Evolutionary conservation across 2,329 filamentous ascomycete species (phyloP), one percentile per base, ranked within the genome.

Genomic region (Verticillium dahliae): DNA sequence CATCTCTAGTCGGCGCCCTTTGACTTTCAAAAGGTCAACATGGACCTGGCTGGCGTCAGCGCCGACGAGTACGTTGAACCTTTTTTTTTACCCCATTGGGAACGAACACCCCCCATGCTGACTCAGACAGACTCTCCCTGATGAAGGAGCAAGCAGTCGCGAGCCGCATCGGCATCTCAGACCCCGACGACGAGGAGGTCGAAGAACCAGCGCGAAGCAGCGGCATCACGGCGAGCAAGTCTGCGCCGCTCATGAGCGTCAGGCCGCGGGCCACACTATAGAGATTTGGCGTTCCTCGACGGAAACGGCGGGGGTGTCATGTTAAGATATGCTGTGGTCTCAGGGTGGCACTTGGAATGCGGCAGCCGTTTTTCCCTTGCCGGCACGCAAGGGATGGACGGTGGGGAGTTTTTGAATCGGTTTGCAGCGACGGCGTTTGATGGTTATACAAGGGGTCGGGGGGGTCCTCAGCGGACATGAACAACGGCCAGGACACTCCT

Each of bases 11-110:
- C 83, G 58, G 79, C 79, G 10, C 85, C 85, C 0, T 87, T 84
- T 72, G 78, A 86, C 70, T 81, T 86, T 68, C 81, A 82, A 69
- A 80, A 79, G 62, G 82, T 85, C 68, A 73, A 77, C n/a, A 75
- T 81, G 50, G 73, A 72, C 54, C 73, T 87, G 14, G 82, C 83
- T 2, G 85, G 84, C 45, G 75, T 86, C 52, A 81, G 81, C 56
- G 78, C 84, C 65, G 82, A 86, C 66, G 83, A 88, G 84, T 86
- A 78, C 72, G 83, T 75, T 37, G 4, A 6, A 45, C 50, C 52
- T 58, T 35, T 38, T 18, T 37, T 15, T 4, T 45, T 50, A 31
- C 33, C 27, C 27, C 27, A 27, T 27, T 39, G 15, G 6, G 60
- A 54, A n/a, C 18, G 2, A 13, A 1, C 18, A 27, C 7, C 45